phyloP scores from a whole-genome alignment of 2,329 filamentous ascomycete genomes.

The Zasmidium angulare region DNA sequence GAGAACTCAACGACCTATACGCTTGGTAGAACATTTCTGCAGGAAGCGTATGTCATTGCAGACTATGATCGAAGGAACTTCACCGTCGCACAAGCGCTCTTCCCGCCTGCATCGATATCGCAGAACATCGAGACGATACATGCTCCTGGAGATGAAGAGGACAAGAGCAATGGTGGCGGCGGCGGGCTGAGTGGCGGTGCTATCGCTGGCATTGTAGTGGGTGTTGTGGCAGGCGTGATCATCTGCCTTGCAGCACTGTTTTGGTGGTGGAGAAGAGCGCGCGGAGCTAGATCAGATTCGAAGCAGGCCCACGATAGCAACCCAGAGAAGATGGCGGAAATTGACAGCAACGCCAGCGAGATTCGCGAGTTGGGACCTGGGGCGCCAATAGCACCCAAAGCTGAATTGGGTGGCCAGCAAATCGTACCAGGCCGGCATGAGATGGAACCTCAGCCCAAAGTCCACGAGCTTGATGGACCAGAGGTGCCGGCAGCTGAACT shows the following conservation, averaged over 20 bases:
- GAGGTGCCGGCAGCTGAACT: not conserved
- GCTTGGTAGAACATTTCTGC: constrained; percentile 30
- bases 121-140: constrained; percentile 4
- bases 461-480: not conserved
- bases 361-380: not conserved
- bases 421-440: not conserved
- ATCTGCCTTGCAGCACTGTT: not conserved
- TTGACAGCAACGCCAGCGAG: not conserved
- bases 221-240: not conserved
- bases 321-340: not conserved
- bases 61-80: constrained; percentile 10
- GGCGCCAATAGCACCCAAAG: not conserved
- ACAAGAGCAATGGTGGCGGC: not conserved
- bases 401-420: not conserved
- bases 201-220: constrained; percentile 16
- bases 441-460: not conserved
- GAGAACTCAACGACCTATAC: constrained; percentile 25
- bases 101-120: constrained; percentile 1
- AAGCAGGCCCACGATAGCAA: not conserved
- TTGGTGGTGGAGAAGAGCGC: not conserved
- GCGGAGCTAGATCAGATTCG: not conserved
- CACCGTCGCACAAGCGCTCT: constrained; percentile 7
- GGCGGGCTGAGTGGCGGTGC: constrained; percentile 11
- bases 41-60: constrained; percentile 25
- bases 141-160: not conserved